These are phyloP conservation scores for Colletotrichum sp. DNA, from an alignment of 2,329 filamentous ascomycete species.

Conservation along the genomic window DNA sequence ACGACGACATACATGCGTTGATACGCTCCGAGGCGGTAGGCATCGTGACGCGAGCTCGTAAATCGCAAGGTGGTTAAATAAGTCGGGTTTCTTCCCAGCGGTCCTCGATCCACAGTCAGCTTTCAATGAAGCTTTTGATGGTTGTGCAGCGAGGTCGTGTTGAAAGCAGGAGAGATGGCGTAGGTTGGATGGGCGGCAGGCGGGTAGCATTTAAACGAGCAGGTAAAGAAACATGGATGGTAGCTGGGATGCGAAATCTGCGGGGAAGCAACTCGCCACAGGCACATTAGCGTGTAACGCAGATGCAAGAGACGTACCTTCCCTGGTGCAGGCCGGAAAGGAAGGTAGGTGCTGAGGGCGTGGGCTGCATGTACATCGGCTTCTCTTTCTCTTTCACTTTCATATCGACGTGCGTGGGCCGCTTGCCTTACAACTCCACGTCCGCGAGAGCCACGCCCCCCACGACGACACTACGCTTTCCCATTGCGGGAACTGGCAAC, in stretches of 20 bases:
- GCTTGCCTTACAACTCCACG: neutral
- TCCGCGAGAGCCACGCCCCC: neutral
- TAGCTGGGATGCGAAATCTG: conserved; percentile 12
- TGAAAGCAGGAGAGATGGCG: neutral
- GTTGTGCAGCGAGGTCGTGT: neutral
- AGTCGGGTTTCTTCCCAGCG: neutral
- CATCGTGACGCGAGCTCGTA: neutral
- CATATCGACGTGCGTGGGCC: neutral
- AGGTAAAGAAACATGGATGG: neutral
- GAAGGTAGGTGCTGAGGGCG: neutral
- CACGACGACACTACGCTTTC: neutral
- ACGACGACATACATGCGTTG: conserved; percentile 11
- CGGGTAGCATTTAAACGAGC: conserved; percentile 8
- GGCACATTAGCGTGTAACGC: conserved; percentile 18
- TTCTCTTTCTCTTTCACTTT: neutral
- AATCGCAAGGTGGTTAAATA: neutral
- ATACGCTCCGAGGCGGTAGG: conserved; percentile 18
- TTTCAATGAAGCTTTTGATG: neutral
- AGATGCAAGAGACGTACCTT: conserved; percentile 3
- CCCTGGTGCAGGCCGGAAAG: neutral
- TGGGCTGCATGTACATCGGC: neutral
- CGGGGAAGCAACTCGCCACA: conserved; percentile 19
- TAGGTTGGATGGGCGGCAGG: neutral
- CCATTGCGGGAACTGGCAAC: neutral
- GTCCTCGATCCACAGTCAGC: neutral